These are phyloP conservation scores for Heritiera fomes DNA, from an alignment of 345 rosid species.

Conservation along the genomic window DNA sequence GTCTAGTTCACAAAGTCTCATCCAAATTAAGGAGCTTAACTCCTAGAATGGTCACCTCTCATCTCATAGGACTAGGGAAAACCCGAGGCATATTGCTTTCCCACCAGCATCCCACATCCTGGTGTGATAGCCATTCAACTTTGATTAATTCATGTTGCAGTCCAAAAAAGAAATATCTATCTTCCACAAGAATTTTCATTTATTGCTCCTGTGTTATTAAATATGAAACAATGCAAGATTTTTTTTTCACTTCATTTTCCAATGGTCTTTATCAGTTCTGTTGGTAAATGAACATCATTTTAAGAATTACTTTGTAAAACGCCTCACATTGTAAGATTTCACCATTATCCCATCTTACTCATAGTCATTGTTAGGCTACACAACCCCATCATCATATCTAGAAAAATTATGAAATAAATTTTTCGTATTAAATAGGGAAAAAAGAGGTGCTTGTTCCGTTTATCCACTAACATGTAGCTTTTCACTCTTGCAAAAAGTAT, in stretches of 20 bases:
- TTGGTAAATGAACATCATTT: not conserved
- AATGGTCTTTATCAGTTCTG: not conserved
- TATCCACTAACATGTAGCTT: not conserved
- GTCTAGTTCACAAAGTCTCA: not conserved
- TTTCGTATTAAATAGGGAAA: not conserved
- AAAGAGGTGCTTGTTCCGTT: not conserved
- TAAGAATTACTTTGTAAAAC: not conserved
- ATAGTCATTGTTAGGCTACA: not conserved
- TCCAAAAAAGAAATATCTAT: not conserved
- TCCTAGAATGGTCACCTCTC: conserved; percentile 11
- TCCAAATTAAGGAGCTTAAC: conserved; percentile 6
- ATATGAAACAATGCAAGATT: not conserved
- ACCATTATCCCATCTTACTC: not conserved
- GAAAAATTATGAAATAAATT: not conserved
- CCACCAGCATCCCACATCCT: not conserved
- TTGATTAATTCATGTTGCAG: not conserved
- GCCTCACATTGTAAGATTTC: not conserved
- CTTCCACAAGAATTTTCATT: conserved; percentile 10
- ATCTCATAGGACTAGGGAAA: not conserved
- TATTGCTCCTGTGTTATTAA: not conserved
- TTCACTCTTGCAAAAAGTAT: conserved; percentile 13
- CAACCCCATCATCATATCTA: not conserved
- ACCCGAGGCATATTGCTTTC: not conserved
- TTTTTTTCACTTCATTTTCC: conserved; percentile 8
- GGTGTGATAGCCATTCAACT: not conserved